A percentile compares a stretch with the other conserved stretches of the same genome.
Evolutionary conservation across 2,329 filamentous ascomycete species (phyloP).

Genomic region (Lasiodiplodia gonubiensis): DNA sequence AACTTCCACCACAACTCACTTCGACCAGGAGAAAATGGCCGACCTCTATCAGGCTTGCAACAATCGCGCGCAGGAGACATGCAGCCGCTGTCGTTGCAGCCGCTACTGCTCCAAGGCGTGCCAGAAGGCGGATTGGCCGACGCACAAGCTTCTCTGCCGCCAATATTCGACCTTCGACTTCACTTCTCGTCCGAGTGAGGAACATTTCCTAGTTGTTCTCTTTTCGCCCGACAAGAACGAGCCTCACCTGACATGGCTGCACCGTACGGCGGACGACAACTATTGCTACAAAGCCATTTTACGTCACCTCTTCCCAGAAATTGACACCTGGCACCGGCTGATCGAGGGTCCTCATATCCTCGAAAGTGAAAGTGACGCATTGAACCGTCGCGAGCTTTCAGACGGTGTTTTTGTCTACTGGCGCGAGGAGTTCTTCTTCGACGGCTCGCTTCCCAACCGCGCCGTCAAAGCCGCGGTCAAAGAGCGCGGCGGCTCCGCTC

Average conservation of each 20-base stretch:
- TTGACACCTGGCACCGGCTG: too few relatives aligned
- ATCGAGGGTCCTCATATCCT: background rate
- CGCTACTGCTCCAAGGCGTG: slow-evolving; percentile 29
- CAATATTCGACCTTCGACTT: slow-evolving; percentile 17
- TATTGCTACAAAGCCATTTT: too few relatives aligned
- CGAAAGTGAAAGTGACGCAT: background rate
- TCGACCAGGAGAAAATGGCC: too few relatives aligned
- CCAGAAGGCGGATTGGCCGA: slow-evolving; percentile 25
- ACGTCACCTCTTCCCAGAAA: background rate
- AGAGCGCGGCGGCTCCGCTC: background rate
- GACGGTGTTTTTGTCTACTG: slow-evolving; percentile 19
- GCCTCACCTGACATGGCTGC: slow-evolving; percentile 25
- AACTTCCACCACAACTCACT: too few relatives aligned
- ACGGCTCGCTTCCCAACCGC: slow-evolving; percentile 25
- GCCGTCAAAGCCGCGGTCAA: background rate
- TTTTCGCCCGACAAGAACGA: slow-evolving; percentile 20
- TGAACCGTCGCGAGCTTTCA: slow-evolving; percentile 20
- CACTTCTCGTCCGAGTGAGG: slow-evolving; percentile 1
- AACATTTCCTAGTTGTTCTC: slow-evolving; percentile 9
- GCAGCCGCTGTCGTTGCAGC: slow-evolving; percentile 23
- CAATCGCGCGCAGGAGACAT: background rate
- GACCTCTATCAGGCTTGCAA: too few relatives aligned
- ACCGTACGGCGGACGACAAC: background rate
- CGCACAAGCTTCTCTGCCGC: slow-evolving; percentile 28
- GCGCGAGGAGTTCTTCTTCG: slow-evolving; percentile 27